Evolutionary conservation across 1,139 yeast species (phyloP), one percentile per base, ranked within the genome.

Genomic region (Suhomyces coccinellae): DNA sequence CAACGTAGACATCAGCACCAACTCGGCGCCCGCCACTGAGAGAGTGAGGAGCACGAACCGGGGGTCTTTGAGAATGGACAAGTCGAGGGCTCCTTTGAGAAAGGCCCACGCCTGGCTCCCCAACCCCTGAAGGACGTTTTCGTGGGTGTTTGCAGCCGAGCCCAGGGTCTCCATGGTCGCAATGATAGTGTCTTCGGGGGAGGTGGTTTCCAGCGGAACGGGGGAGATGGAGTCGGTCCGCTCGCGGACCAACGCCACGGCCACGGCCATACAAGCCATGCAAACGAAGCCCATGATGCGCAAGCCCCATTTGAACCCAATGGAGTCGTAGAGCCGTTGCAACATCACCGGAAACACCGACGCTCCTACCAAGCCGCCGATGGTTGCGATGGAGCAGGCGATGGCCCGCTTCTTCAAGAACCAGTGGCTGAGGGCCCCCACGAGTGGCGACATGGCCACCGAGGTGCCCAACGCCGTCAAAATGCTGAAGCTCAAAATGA

Each of bases 321-420:
- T 63, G 28, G 56, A 52, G 0, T 57, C 63, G 55, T 75, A 76
- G 46, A 82, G 63, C 37, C 66, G 60, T 48, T 79, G 73, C 51
- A 82, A 67, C 68, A 80, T 71, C 17, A 82, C 58, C 0, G 88
- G 83, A 59, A 79, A 80, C 2, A 79, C 63, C 1, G 83, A 69
- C 8, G 86, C 86, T 2, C 89, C 89, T 2, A 80, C 62, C 9
- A 83, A 74, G 0, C 86, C 86, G 2, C 88, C 88, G 20, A 77
- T 67, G 1, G 85, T 79, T 2, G 82, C 83, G 4, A 80, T 55
- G 1, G 85, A 81, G 33, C 78, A 61, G 1, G 85, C 86, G 35
- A 75, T 59, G 0, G 81, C 87, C 45, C 87, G 65, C 48, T 71
- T 75, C 39, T 59, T 68, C 53, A 72, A 67, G 54, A 82, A 85